Evolutionary conservation across 768 basidiomycete genomes (phyloP).

Genomic region (Lactarius indigo): DNA sequence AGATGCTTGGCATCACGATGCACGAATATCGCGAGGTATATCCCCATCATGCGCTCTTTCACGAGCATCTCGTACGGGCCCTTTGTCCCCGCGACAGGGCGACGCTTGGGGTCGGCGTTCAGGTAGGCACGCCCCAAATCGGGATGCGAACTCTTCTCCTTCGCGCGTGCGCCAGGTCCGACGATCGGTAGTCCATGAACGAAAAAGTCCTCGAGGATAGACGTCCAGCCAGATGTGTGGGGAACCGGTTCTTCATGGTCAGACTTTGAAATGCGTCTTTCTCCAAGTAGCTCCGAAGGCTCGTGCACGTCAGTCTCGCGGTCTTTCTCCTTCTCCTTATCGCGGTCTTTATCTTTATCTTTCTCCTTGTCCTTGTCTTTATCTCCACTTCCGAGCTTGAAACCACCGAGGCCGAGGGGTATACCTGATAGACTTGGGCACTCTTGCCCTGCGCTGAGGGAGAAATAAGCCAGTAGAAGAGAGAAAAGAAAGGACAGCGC

Average conservation of each 20-base stretch:
- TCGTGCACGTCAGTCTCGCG: constrained; percentile 10
- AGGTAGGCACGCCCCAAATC: constrained; percentile 17
- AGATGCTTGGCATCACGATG: constrained; percentile 65
- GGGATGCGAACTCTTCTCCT: constrained; percentile 36
- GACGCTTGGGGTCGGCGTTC: constrained; percentile 43
- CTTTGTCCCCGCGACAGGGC: constrained; percentile 42
- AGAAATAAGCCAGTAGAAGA: constrained; percentile 16
- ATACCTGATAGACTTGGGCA: constrained; percentile 80
- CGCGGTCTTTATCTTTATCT: constrained; percentile 34
- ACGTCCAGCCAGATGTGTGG: constrained; percentile 61
- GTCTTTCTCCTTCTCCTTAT: constrained; percentile 28
- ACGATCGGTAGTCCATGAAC: constrained; percentile 36
- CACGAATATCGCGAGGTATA: constrained; percentile 74
- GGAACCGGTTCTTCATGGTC: constrained; percentile 22
- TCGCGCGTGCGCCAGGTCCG: constrained; percentile 30
- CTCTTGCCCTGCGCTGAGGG: constrained; percentile 64
- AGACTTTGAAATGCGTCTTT: constrained; percentile 32
- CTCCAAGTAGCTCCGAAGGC: constrained; percentile 26
- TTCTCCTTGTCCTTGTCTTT: constrained; percentile 35
- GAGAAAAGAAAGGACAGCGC: constrained; percentile 31
- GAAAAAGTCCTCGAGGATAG: constrained; percentile 72
- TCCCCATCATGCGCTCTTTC: constrained; percentile 91
- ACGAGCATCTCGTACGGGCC: constrained; percentile 82
- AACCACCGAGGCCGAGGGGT: constrained; percentile 72
- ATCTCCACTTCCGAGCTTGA: constrained; percentile 54